These are phyloP conservation scores for Oxytropis ochrocephala DNA, from an alignment of 306 rosid genomes.

Conservation along the genomic window DNA sequence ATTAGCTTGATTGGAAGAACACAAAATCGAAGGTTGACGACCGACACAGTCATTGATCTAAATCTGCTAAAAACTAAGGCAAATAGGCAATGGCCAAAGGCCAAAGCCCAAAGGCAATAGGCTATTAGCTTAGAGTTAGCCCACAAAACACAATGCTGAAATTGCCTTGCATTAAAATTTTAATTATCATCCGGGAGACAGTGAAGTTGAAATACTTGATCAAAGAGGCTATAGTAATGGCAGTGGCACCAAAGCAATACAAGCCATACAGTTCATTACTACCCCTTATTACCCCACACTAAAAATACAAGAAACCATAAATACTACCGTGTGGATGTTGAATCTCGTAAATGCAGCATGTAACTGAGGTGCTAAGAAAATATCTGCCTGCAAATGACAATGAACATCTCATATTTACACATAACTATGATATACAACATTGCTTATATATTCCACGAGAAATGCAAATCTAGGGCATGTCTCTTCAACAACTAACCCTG, in stretches of 20 bases:
- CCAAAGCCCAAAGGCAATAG: not conserved
- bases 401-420: not conserved
- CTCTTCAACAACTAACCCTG: not conserved
- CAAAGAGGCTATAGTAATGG: not conserved
- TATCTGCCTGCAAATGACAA: constrained; percentile 59
- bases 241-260: not conserved
- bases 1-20: not conserved
- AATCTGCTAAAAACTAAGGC: not conserved
- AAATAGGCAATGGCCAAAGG: not conserved
- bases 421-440: not conserved
- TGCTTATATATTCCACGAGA: not conserved
- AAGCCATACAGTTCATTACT: not conserved
- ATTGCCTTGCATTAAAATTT: not conserved
- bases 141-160: not conserved
- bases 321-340: constrained; percentile 57
- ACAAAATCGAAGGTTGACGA: not conserved
- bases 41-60: not conserved
- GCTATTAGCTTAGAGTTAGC: not conserved
- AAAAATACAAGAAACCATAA: not conserved
- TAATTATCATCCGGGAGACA: not conserved
- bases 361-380: constrained; percentile 74
- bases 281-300: not conserved
- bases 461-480: not conserved
- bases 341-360: constrained; percentile 23
- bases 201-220: not conserved